phyloP scores from a whole-genome alignment of 2,329 filamentous ascomycete genomes.

The Penicillium sp. region DNA sequence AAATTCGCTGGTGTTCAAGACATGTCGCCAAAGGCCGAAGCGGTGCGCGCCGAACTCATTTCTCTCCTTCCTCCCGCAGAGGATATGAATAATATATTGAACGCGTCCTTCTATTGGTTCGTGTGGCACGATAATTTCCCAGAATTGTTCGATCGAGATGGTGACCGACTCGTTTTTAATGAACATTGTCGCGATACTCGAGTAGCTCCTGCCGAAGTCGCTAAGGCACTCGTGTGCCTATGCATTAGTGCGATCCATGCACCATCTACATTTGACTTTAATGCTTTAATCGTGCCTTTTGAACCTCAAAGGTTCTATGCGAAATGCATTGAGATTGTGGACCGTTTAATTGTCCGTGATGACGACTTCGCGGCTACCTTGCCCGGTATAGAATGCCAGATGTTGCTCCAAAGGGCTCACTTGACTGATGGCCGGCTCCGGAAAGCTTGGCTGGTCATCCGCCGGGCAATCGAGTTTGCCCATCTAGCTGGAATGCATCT shows the following conservation, averaged over 20 bases:
- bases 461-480: conserved; percentile 52
- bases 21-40: conserved; percentile 28
- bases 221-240: conserved; percentile 46
- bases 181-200: conserved; percentile 8
- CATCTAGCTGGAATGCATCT: conserved; percentile 52
- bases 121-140: conserved; percentile 37
- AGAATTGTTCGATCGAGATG: conserved; percentile 23
- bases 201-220: conserved; percentile 38
- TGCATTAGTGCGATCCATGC: conserved; percentile 45
- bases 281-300: conserved; percentile 37
- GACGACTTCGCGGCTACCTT: conserved; percentile 52
- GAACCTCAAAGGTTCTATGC: conserved; percentile 46
- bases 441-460: conserved; percentile 53
- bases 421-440: conserved; percentile 56
- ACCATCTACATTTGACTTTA: conserved; percentile 40
- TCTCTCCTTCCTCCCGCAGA: conserved; percentile 35
- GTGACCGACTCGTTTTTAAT: conserved; percentile 9
- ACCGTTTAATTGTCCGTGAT: conserved; percentile 49
- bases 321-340: conserved; percentile 47
- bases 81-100: conserved; percentile 35
- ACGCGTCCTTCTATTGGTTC: conserved; percentile 29
- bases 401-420: conserved; percentile 53
- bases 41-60: conserved; percentile 27
- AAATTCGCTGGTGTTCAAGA: conserved; percentile 23
- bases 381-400: conserved; percentile 54